Evolutionary conservation across 2,329 filamentous ascomycete species (phyloP).

Genomic region (Cercospora sp.): DNA sequence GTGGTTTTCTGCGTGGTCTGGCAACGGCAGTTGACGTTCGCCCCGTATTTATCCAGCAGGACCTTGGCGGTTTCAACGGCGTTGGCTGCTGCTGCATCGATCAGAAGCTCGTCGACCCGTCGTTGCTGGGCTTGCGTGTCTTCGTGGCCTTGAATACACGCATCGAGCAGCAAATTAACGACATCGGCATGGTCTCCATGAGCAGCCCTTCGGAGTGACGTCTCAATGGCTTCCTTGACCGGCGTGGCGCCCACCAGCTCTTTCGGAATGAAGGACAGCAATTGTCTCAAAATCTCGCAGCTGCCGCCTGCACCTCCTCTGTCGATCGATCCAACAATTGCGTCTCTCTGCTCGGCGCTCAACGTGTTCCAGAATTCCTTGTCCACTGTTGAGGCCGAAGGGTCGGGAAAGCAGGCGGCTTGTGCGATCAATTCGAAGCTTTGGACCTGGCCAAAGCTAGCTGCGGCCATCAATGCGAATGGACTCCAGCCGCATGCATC

Average conservation of each 20-base stretch:
- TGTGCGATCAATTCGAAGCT: conserved; percentile 12
- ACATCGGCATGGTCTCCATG: neutral
- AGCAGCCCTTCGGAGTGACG: neutral
- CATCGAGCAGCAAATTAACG: neutral
- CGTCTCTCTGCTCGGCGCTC: conserved; percentile 3
- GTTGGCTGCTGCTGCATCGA: conserved; percentile 4
- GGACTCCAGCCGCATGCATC: conserved; percentile 16
- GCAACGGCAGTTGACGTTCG: conserved; percentile 8
- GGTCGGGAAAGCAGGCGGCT: conserved; percentile 7
- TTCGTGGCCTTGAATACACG: neutral
- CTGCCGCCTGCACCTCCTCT: conserved; percentile 9
- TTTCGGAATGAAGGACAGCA: conserved; percentile 2
- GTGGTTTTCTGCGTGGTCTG: neutral
- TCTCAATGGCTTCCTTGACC: neutral
- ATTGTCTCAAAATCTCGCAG: conserved; percentile 6
- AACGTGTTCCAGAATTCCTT: neutral
- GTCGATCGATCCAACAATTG: conserved; percentile 11
- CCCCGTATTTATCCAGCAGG: conserved; percentile 5
- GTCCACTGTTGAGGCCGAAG: neutral
- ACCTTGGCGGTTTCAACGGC: conserved; percentile 2
- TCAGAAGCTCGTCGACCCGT: neutral
- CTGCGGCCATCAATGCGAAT: conserved; percentile 15
- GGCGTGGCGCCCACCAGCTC: neutral
- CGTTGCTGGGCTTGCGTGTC: neutral
- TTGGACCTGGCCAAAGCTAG: conserved; percentile 13